phyloP scores from a whole-genome alignment of 441 rosid species.

The Bruguiera hainesii region DNA sequence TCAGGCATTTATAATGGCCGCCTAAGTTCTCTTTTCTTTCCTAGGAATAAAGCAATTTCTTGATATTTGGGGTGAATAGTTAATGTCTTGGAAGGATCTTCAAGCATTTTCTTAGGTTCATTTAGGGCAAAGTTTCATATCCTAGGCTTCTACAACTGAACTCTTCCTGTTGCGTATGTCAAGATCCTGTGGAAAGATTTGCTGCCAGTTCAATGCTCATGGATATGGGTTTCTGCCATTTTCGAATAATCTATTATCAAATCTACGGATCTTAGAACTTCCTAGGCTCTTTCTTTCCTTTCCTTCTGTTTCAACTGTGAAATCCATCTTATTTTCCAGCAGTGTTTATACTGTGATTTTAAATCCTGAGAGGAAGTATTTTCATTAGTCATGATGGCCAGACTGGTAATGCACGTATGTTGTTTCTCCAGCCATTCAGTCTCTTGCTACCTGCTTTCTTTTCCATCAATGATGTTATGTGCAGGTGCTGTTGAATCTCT shows the following conservation, averaged over 20 bases:
- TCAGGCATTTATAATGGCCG: slow-evolving; percentile 95
- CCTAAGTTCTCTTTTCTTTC: slow-evolving; percentile 34
- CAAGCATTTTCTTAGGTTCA: slow-evolving; percentile 36
- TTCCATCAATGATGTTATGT: slow-evolving; percentile 21
- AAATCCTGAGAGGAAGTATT: slow-evolving; percentile 25
- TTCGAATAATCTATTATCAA: slow-evolving; percentile 28
- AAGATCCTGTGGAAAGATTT: slow-evolving; percentile 37
- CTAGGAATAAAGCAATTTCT: slow-evolving; percentile 6
- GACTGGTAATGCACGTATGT: slow-evolving; percentile 26
- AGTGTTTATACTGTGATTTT: slow-evolving; percentile 30
- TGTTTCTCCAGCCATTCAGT: slow-evolving; percentile 30
- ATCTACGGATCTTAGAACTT: slow-evolving; percentile 43
- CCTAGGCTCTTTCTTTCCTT: slow-evolving; percentile 62
- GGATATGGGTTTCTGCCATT: slow-evolving; percentile 35
- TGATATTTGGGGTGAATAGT: slow-evolving; percentile 38
- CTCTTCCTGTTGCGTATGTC: slow-evolving; percentile 40
- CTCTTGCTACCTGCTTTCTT: slow-evolving; percentile 32
- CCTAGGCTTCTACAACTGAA: slow-evolving; percentile 36
- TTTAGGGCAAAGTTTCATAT: slow-evolving; percentile 36
- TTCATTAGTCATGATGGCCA: slow-evolving; percentile 22
- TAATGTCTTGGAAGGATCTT: slow-evolving; percentile 32
- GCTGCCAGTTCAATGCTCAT: slow-evolving; percentile 32
- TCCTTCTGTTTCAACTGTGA: slow-evolving; percentile 34
- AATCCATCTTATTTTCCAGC: slow-evolving; percentile 33
- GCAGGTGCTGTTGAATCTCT: slow-evolving; percentile 20